Evolutionary conservation across 78 protist species (phyloP), one percentile per base, ranked within the genome.

Genomic region (Planoprotostelium fungivorum): DNA sequence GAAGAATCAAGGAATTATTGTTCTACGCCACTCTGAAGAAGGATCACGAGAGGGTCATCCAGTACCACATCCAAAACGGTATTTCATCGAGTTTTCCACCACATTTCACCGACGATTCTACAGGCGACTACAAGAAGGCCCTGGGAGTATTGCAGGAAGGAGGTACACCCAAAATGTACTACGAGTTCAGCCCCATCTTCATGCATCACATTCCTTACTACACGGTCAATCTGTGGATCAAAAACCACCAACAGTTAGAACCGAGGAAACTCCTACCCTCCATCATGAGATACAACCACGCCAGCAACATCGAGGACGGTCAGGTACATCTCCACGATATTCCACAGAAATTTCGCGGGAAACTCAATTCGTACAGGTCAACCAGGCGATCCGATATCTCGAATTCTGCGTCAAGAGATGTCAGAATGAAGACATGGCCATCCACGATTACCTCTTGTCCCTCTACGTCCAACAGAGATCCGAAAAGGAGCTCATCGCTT

Each of bases 331-430:
- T 25, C 16, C 73, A 51, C 16, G 73, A 25, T 51, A 5, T 10
- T 85, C 29, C 34, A n/a, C n/a, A n/a, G n/a, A n/a, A n/a, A n/a
- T n/a, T 25, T 51, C 31, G 73, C 5, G 31, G 16, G 73, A 51
- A 51, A 25, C 5, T 25, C 16, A 51, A 51, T 51, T 25, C 31
- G 73, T 25, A 5, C 16, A 51, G 73, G 73, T 51, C 73, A 97
- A 98, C 91, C 98, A 98, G 73, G 98, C 97, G 34, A 96, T 98
- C 38, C 39, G 96, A n/a, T 98, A 97, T 38, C 91, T 98, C 38
- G 87, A 94, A 93, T 88, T 89, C 88, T 91, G 95, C 83, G 95
- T 97, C 25, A 29, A 84, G 25, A 86, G 85, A 35, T 88, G 28
- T 34, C 35, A 83, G 25, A 94, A 93, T 87, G 29, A n/a, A 0